A percentile compares a stretch with the other conserved stretches of the same genome.
These are phyloP conservation scores for Eucalyptus pauciflora DNA, from an alignment of 345 rosid genomes.

Conservation along the genomic window DNA sequence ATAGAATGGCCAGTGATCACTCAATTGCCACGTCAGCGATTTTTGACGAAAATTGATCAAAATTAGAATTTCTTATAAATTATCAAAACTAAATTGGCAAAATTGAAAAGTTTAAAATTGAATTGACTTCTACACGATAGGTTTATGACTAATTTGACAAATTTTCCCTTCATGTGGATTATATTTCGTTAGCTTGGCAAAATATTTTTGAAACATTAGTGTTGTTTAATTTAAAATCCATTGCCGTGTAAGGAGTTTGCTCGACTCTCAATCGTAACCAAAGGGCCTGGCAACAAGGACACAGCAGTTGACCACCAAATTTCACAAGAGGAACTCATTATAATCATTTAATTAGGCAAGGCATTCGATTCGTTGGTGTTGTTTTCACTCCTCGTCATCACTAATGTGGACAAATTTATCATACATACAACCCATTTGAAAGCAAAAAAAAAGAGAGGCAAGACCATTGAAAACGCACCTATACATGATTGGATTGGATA, in stretches of 20 bases:
- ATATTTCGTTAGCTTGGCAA: not conserved
- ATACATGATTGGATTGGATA: not conserved
- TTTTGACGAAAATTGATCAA: not conserved
- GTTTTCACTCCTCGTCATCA: not conserved
- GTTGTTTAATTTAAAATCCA: not conserved
- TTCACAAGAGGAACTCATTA: not conserved
- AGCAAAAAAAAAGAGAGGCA: no score
- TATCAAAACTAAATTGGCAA: not conserved
- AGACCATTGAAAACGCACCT: not conserved
- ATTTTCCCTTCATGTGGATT: not conserved
- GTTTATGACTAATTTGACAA: not conserved
- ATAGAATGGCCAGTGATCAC: not conserved
- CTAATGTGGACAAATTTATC: not conserved
- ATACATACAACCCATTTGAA: not conserved
- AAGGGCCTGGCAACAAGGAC: not conserved
- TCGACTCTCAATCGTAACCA: not conserved
- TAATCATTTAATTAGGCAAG: not conserved
- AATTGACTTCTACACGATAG: accelerated
- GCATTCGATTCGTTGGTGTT: not conserved
- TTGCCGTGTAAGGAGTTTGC: not conserved
- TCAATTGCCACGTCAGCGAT: accelerated
- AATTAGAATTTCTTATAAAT: not conserved
- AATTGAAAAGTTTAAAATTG: not conserved
- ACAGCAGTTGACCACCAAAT: not conserved
- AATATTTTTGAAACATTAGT: not conserved